Base-by-base conservation (phyloP, 371 early-diverging fungal species). In the Paraphysoderma sedebokerense region DNA sequence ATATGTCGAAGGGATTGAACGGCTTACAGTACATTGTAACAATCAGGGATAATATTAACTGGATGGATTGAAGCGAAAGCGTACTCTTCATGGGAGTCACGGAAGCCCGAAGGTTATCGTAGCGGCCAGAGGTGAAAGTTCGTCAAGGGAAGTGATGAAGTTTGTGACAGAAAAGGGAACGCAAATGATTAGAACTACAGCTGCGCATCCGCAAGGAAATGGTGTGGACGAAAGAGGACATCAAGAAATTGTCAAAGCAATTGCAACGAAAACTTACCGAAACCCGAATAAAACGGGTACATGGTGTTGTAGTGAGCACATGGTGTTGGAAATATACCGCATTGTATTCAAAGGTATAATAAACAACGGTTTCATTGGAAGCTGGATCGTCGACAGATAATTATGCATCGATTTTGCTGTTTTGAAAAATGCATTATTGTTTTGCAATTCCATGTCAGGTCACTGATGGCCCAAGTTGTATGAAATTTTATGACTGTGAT, bases 151-250 rank as follows among this genome's bases (percentile, higher is more conserved):
- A 2, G 41, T 52, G 19, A 28, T 24, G n/a, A 2, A 5, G 20
- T 28, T 30, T 48, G 56, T 46, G 15, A 34, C 26, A n/a, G 32
- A 13, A 23, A 35, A 53, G 33, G 55, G 53, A 19, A 52, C 52
- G n/a, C 6, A 11, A 5, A 17, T 53, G 12, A 11, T 5, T 6
- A 51, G 30, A 17, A 53, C 53, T 30, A 50, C 53, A 4, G 12
- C 53, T 2, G 28, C 49, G 20, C 53, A 53, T 24, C 53, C 53
- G 3, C 44, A 55, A 33, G 41, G 51, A 13, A 52, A 52, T 50
- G 52, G 52, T 2, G 51, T 52, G 52, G 52, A 51, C 20, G 53
- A 53, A 41, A 31, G 53, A 7, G 54, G 54, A 5, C 44, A 53
- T 34, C 33, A 33, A 2, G 44, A 27, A 9, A 42, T 53, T 13